phyloP scores from a whole-genome alignment of 192 early-diverging fungal species.

The Chytriomyces confervae region DNA sequence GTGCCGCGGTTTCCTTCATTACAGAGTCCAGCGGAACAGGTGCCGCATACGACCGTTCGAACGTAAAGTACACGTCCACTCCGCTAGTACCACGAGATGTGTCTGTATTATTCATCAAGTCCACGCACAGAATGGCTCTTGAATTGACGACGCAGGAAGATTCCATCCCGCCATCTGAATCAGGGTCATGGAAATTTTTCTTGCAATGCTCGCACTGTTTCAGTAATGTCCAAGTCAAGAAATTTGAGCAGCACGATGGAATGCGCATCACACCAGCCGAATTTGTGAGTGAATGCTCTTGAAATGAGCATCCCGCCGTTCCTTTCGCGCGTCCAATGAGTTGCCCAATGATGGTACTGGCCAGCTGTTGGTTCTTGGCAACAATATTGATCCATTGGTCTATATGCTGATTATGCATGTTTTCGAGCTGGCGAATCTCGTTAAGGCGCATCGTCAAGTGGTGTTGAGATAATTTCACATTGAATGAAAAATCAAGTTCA shows the following conservation, averaged over 20 bases:
- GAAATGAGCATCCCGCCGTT: conserved; percentile 4
- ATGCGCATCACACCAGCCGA: background rate
- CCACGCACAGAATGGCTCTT: conserved; percentile 23
- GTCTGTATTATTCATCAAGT: conserved; percentile 17
- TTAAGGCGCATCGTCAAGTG: background rate
- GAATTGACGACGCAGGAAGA: background rate
- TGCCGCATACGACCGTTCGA: background rate
- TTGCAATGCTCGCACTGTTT: conserved; percentile 23
- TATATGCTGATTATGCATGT: background rate
- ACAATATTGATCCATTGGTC: conserved; percentile 24
- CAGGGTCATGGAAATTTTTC: conserved; percentile 18
- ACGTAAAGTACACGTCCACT: conserved; percentile 15
- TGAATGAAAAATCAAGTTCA: conserved; percentile 26
- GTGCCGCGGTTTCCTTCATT: background rate
- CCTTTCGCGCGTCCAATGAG: conserved; percentile 18
- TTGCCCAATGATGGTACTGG: conserved; percentile 18
- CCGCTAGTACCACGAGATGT: background rate
- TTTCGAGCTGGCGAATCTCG: background rate
- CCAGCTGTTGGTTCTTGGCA: conserved; percentile 13
- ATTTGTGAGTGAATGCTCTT: conserved; percentile 13
- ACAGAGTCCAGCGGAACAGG: background rate
- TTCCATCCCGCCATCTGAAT: background rate
- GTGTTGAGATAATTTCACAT: background rate
- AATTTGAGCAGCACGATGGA: background rate
- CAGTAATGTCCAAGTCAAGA: background rate